A percentile compares a stretch with the other conserved stretches of the same genome.
Evolutionary conservation across 2,329 filamentous ascomycete genomes (phyloP).

Genomic region (Sporothrix protearum): DNA sequence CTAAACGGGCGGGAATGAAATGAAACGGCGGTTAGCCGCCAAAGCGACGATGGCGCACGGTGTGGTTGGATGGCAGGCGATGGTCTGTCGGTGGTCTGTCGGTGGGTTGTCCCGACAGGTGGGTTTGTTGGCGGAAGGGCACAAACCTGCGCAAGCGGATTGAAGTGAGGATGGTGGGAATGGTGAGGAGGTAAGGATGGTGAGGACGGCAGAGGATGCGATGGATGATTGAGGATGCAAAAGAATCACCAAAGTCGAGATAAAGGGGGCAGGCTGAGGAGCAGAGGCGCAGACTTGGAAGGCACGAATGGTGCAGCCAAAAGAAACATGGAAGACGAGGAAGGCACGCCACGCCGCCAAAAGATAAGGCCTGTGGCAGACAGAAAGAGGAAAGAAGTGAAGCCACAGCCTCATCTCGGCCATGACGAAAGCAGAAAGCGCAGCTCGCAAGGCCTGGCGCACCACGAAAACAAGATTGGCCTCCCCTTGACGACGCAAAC

Average conservation of each 20-base stretch:
- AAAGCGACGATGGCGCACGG: neutral
- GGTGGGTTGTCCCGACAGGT: too few relatives aligned
- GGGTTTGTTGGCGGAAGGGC: neutral
- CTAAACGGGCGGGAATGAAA: constrained; percentile 4
- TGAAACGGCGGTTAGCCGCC: constrained; percentile 21
- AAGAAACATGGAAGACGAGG: too few relatives aligned
- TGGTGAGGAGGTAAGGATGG: too few relatives aligned
- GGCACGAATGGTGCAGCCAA: neutral
- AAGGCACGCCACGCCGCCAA: neutral
- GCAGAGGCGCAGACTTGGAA: neutral
- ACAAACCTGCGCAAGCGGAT: neutral
- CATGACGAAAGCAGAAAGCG: constrained; percentile 20
- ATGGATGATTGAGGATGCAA: neutral
- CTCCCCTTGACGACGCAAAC: neutral
- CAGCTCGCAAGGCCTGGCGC: constrained; percentile 8
- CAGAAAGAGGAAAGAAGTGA: neutral
- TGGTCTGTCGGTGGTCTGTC: neutral
- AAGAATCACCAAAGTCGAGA: neutral
- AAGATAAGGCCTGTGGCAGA: neutral
- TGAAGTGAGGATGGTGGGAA: neutral
- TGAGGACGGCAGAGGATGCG: neutral
- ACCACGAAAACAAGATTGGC: constrained; percentile 12
- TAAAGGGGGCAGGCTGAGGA: neutral
- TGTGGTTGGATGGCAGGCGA: neutral
- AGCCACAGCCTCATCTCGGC: constrained; percentile 19